Evolutionary conservation across 225 moss, liverwort and hornwort genomes (phyloP), one percentile per base, ranked within the genome.

Genomic region (Pleurozium schreberi): DNA sequence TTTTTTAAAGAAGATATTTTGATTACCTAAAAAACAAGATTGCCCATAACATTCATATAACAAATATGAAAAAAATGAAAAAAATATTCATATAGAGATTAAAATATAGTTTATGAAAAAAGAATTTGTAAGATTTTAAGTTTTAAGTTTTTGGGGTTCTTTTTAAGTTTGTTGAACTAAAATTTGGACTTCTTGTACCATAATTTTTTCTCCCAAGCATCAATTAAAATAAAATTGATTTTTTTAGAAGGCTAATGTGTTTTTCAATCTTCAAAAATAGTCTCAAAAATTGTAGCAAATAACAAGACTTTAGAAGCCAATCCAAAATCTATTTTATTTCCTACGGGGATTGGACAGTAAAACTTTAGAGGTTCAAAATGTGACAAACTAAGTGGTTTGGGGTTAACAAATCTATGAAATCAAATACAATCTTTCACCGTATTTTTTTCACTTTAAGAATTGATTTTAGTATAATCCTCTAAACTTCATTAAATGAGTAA

Each of bases 201-300:
- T 18, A 45, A 17, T 1, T 47, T 45, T 73, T 45, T 1, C 27
- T 43, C 5, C 0, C 0, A 0, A 2, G 1, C 2, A 45, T 9
- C 3, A 8, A 71, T 73, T 45, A 18, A 73, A 73, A 45, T 30
- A 2, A 49, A 31, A 74, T 3, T 19, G 11, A 20, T 8, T 5
- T 18, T 33, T 1, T 7, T 2, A 4, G 2, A 4, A 20, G 31
- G 6, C 0, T 75, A 12, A 19, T 33, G 2, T 12, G 0, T 49
- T 75, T 20, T 31, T 20, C 3, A 20, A 21, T 50, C 18, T 33
- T 33, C 7, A 8, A 4, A 33, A 47, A 75, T 12, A 33, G 2
- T 31, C 12, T 75, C 0, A 3, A 16, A 20, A 75, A 50, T 33
- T 0, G 50, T 20, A 17, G 12, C 1, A 5, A 75, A 8, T 50